Conservation (phyloP, 306 rosid species). For the peach (Prunus persica) region DNA sequence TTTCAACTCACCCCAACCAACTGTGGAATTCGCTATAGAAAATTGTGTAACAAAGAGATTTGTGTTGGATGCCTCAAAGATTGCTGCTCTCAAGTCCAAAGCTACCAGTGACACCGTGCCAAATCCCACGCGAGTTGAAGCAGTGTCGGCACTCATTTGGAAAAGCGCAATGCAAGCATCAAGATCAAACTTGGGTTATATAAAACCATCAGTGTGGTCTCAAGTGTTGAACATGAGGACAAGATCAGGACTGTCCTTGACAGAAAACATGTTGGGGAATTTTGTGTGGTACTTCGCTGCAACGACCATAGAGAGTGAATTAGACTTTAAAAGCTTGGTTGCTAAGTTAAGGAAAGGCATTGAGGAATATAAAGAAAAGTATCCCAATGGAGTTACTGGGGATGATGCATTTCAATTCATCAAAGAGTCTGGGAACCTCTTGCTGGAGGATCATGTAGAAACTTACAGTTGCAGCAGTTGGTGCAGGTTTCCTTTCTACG, state of each 20-base stretch:
- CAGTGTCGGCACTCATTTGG: slow-evolving; percentile 47
- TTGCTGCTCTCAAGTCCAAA: slow-evolving; percentile 32
- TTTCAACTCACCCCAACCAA: neutral
- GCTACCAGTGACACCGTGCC: neutral
- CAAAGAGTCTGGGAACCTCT: neutral
- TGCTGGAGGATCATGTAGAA: neutral
- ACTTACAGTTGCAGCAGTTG: no score
- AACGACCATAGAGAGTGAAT: neutral
- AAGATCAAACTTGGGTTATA: slow-evolving; percentile 1
- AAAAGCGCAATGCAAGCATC: slow-evolving; percentile 35
- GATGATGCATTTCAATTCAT: neutral
- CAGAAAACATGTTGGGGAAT: slow-evolving; percentile 38
- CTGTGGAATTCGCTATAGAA: neutral
- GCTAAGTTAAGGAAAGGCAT: neutral
- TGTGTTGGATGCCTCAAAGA: slow-evolving; percentile 26
- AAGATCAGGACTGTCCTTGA: slow-evolving; percentile 19
- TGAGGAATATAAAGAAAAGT: neutral
- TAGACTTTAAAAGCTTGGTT: slow-evolving; percentile 7
- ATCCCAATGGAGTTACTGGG: neutral
- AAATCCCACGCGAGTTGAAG: slow-evolving; percentile 33
- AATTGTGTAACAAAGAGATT: slow-evolving; percentile 32
- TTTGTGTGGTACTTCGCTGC: slow-evolving; percentile 29
- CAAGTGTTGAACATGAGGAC: slow-evolving; percentile 36
- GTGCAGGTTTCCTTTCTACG: no score
- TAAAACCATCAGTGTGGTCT: slow-evolving; percentile 22